These are phyloP conservation scores for Eimeria maxima DNA, from an alignment of 169 alveolate species.

Conservation along the genomic window DNA sequence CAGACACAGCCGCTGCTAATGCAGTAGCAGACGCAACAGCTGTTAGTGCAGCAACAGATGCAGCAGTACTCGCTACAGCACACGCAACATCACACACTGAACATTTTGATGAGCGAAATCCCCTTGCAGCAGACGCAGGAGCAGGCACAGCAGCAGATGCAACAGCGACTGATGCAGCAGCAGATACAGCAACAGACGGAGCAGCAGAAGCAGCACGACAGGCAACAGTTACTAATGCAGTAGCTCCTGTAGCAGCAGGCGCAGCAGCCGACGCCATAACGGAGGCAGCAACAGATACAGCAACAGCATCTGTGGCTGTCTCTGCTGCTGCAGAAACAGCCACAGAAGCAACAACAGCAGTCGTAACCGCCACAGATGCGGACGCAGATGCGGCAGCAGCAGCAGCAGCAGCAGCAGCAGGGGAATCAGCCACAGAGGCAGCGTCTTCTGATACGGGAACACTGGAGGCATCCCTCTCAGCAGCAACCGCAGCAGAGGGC, in stretches of 20 bases:
- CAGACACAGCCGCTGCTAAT: neutral
- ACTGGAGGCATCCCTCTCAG: neutral
- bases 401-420: neutral
- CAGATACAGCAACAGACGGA: neutral
- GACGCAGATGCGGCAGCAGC: neutral
- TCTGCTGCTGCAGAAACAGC: neutral
- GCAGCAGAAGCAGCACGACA: neutral
- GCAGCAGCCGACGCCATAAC: neutral
- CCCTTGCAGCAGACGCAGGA: neutral
- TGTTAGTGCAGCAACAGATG: neutral
- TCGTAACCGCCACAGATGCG: neutral
- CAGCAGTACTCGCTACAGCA: neutral
- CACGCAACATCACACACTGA: neutral
- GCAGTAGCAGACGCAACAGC: neutral
- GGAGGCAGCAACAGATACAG: neutral
- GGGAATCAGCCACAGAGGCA: neutral
- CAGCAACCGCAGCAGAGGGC: neutral
- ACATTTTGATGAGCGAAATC: neutral
- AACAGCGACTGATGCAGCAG: neutral
- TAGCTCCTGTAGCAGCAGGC: neutral
- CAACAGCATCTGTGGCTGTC: neutral
- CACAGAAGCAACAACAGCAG: neutral
- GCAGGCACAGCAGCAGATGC: neutral
- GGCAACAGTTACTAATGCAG: neutral
- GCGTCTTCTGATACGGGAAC: neutral